Evolutionary conservation across 768 basidiomycete genomes (phyloP), one percentile per base, ranked within the genome.

Genomic region (Amylocystis lapponica): DNA sequence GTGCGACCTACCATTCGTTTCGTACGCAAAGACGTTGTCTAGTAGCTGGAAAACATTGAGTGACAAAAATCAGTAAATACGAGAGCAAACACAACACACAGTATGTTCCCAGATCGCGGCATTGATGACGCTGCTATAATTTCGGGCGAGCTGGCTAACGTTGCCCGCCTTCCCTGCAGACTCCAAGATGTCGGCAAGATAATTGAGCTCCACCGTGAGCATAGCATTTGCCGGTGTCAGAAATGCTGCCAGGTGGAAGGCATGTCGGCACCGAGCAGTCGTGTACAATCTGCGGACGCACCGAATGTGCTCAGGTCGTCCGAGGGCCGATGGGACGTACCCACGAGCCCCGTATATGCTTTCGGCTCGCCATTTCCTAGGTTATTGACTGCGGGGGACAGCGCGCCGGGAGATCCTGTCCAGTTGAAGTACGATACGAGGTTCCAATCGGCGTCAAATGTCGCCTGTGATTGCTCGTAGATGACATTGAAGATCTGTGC

Each of bases 141-240:
- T 49, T 43, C 65, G 71, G 4, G 85, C 83, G 33, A 72, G 65
- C 41, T 55, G 48, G 42, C 76, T 79, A 45, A 83, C 60, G 40
- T 79, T 71, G n/a, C 59, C 61, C 25, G 73, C 65, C 44, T 75
- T 63, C 13, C 66, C 64, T 5, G 68, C 63, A 20, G 62, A 57
- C 48, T 83, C 78, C 23, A 89, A 65, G 20, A 88, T 68, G 12
- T 69, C 62, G 0, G 79, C 81, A 22, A 88, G 58, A 52, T 86
- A 67, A 7, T 53, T 63, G 32, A 87, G 61, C 56, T 89, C 85
- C 14, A 88, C 83, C 43, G 79, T 83, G 41, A 89, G 67, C 84
- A 89, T 86, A 6, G 86, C 86, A 61, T 89, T 89, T 6, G 83
- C 86, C 3, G 86, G 80, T 0, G 79, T 83, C 46, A 86, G 67